phyloP scores from a whole-genome alignment of 2,329 filamentous ascomycete species.

The Cladosporium sphaerospermum region DNA sequence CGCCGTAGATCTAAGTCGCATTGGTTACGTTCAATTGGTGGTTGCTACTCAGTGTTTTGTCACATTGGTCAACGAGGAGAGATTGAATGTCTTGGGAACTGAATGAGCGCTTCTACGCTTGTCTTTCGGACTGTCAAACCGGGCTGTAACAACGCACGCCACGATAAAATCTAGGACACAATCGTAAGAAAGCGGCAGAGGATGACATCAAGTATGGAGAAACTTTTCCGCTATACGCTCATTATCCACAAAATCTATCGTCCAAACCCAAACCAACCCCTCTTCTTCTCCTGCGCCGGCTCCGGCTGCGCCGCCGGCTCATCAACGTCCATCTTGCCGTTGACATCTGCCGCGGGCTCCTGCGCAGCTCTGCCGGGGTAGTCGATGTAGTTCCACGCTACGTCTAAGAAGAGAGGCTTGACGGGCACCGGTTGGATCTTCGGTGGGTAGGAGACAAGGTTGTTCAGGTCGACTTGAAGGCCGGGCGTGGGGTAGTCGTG shows the following conservation, averaged over 20 bases:
- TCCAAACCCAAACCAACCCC: slow-evolving; percentile 48
- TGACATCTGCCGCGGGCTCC: slow-evolving; percentile 22
- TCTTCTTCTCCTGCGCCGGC: slow-evolving; percentile 39
- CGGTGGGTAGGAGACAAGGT: slow-evolving; percentile 82
- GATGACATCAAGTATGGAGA: no score
- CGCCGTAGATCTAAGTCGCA: no score
- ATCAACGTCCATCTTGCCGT: slow-evolving; percentile 18
- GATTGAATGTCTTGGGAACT: no score
- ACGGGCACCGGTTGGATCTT: slow-evolving; percentile 76
- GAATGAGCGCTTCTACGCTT: no score
- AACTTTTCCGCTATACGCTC: no score
- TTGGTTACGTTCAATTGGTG: no score
- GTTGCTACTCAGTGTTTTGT: no score
- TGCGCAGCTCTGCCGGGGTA: slow-evolving; percentile 61
- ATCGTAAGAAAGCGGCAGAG: no score
- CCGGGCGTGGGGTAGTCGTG: slow-evolving; percentile 66
- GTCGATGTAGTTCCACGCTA: slow-evolving; percentile 95
- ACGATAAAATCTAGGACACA: no score
- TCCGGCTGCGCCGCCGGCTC: slow-evolving; percentile 10
- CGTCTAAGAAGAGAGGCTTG: slow-evolving; percentile 92
- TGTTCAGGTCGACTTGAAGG: slow-evolving; percentile 59
- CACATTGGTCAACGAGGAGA: no score
- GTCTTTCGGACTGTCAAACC: no score
- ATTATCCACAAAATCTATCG: slow-evolving; percentile 24
- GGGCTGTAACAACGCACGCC: no score